phyloP scores from a whole-genome alignment of 2,329 filamentous ascomycete genomes.

The Stagonosporopsis chrysanthemi region DNA sequence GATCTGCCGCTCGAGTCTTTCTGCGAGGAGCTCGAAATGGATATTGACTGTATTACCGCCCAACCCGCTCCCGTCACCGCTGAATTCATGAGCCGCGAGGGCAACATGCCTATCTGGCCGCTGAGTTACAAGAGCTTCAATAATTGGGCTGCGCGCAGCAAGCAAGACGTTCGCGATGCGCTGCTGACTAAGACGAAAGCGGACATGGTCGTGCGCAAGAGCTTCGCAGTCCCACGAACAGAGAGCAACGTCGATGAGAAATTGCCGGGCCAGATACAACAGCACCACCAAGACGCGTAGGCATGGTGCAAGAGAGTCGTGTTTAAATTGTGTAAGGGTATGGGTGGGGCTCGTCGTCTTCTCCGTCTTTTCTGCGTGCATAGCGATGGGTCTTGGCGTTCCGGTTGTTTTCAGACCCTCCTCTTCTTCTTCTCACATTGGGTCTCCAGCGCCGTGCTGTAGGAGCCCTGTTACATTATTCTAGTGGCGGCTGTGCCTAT shows the following conservation, averaged over 20 bases:
- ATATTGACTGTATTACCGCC: constrained; percentile 76
- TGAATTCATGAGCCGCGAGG: constrained; percentile 59
- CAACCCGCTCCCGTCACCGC: constrained; percentile 59
- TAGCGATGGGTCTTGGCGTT: constrained; percentile 19
- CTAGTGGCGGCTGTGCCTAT: constrained; percentile 9
- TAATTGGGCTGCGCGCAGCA: constrained; percentile 47
- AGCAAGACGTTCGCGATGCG: constrained; percentile 54
- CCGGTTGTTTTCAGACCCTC: background rate
- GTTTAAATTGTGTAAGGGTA: constrained; percentile 9
- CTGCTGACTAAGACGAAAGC: constrained; percentile 53
- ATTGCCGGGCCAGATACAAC: constrained; percentile 22
- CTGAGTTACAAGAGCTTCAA: constrained; percentile 55
- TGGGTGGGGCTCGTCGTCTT: constrained; percentile 3
- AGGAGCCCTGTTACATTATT: constrained; percentile 10
- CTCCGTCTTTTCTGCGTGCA: constrained; percentile 20
- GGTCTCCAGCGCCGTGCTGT: constrained; percentile 6
- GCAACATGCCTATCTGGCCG: constrained; percentile 66
- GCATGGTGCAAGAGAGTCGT: background rate
- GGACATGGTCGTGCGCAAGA: constrained; percentile 45
- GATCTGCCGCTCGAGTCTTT: constrained; percentile 71
- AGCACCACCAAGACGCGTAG: constrained; percentile 23
- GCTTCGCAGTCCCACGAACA: constrained; percentile 31
- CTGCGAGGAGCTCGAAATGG: constrained; percentile 75
- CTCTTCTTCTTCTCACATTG: background rate
- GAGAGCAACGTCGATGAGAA: constrained; percentile 36